Base-by-base conservation (phyloP, 2,329 filamentous ascomycete species). In the Teratosphaeria epicoccoides region DNA sequence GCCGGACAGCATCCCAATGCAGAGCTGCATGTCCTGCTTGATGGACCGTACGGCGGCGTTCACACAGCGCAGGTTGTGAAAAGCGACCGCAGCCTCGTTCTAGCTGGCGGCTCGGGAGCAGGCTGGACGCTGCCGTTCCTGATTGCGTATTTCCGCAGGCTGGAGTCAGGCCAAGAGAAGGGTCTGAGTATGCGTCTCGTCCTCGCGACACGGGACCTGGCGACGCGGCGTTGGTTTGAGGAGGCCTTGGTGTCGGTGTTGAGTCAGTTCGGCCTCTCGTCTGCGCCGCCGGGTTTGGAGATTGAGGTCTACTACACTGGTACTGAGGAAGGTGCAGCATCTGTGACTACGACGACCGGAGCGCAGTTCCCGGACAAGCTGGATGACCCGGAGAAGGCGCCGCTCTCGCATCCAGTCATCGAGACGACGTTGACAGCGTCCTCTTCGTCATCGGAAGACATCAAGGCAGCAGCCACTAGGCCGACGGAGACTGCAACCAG, bases 1-100 rank as follows among this genome's bases (percentile, higher is more conserved):
- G 73, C 73, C 0, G 47, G 54, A 4, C 63, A 69, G 25, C 59
- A 64, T 10, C 70, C 78, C 0, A 68, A 64, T 0, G 50, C 58
- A 0, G 56, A 63, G 0, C 64, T 77, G 1, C 68, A 69, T 0
- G 75, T 82, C 0, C 61, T 80, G 1, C 55, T 83, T 0, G 80
- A 83, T 40, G 80, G 80, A 0, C 80, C 80, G 0, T 82, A 82
- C 52, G 78, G 80, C 0, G 79, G 79, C 0, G 61, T 79, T 17
- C 63, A 70, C 1, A 59, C 59, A 2, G 57, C 61, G 4, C 69
- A 70, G 45, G 60, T 73, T 12, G 57, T 62, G 0, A 63, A 63
- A 0, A 74, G 72, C 48, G 72, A 78, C 46, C 65, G 64, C 6
- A 62, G 67, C 0, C 60, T 83, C 0, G 62, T 81, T 14, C 63